Conservation (phyloP, 441 rosid species). For the Eugenia klotzschiana region DNA sequence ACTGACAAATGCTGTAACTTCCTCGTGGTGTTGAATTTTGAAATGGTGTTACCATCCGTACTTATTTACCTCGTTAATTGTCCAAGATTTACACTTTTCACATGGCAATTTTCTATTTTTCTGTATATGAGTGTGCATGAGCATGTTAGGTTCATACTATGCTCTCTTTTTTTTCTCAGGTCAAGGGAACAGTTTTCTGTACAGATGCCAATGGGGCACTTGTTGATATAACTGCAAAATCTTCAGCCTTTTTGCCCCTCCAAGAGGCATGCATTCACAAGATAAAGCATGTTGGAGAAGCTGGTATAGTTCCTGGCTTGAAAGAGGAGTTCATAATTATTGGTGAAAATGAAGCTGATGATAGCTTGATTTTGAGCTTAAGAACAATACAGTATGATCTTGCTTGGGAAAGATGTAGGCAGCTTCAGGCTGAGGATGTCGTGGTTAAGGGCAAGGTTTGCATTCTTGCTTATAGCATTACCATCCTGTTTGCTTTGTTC, state of each 20-base stretch:
- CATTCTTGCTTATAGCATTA: not conserved
- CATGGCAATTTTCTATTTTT: not conserved
- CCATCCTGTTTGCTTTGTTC: not conserved
- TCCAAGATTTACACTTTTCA: not conserved
- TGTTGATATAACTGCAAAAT: constrained; percentile 79
- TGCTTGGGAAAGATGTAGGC: constrained; percentile 96
- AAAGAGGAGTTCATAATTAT: constrained; percentile 70
- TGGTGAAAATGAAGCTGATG: constrained; percentile 70
- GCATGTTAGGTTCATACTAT: not conserved
- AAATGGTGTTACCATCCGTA: not conserved
- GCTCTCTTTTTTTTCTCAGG: constrained; percentile 23
- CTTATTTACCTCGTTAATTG: not conserved
- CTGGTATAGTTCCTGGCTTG: constrained; percentile 80
- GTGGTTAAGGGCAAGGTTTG: constrained; percentile 74
- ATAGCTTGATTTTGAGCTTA: constrained; percentile 73
- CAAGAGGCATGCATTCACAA: constrained; percentile 73
- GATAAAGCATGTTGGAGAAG: constrained; percentile 66
- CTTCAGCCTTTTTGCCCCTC: constrained; percentile 64
- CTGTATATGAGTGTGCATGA: not conserved
- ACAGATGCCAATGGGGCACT: constrained; percentile 65
- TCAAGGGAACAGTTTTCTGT: constrained; percentile 62
- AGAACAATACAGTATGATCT: constrained; percentile 54
- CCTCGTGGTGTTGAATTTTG: not conserved
- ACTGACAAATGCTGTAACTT: not conserved
- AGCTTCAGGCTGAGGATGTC: constrained; percentile 96